Percentiles rank a stretch among this genome's conserved stretches.
These are phyloP conservation scores for Leccinum pellstonianum DNA, from an alignment of 768 basidiomycete genomes.

Conservation along the genomic window DNA sequence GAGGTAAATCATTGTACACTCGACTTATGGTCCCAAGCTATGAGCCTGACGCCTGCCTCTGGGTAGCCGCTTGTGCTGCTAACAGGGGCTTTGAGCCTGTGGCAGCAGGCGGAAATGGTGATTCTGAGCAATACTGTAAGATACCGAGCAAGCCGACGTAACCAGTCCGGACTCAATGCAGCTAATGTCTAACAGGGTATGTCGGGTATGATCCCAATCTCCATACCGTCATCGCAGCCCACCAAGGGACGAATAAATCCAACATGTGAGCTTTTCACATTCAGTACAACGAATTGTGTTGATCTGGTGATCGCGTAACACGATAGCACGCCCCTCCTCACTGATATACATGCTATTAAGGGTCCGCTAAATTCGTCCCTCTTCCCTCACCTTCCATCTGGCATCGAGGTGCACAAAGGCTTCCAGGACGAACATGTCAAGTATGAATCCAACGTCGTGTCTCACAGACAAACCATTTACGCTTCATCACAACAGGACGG, in stretches of 20 bases:
- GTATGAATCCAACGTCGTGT: conserved; percentile 28
- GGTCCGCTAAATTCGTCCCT: conserved; percentile 35
- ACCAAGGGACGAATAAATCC: conserved; percentile 31
- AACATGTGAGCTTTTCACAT: conserved; percentile 35
- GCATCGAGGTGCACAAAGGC: conserved; percentile 44
- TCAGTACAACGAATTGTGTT: conserved; percentile 15
- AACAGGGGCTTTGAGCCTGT: conserved; percentile 43
- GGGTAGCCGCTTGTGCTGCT: conserved; percentile 40
- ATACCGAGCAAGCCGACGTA: background rate
- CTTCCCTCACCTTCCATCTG: conserved; percentile 45
- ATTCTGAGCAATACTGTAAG: conserved; percentile 40
- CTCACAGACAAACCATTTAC: background rate
- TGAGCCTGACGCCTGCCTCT: background rate
- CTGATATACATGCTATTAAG: conserved; percentile 38
- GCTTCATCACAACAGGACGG: conserved; percentile 40
- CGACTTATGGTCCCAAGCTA: background rate
- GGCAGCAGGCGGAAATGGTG: conserved; percentile 46
- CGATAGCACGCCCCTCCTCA: conserved; percentile 37
- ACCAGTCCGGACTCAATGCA: background rate
- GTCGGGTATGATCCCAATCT: conserved; percentile 44
- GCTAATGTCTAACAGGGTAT: conserved; percentile 10
- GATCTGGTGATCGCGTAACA: background rate
- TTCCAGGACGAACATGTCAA: conserved; percentile 43
- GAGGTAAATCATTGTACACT: conserved; percentile 35
- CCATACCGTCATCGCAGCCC: conserved; percentile 33